Base-by-base conservation (phyloP, 176 grass and related monocot species). In the Chrysopogon serrulatus region DNA sequence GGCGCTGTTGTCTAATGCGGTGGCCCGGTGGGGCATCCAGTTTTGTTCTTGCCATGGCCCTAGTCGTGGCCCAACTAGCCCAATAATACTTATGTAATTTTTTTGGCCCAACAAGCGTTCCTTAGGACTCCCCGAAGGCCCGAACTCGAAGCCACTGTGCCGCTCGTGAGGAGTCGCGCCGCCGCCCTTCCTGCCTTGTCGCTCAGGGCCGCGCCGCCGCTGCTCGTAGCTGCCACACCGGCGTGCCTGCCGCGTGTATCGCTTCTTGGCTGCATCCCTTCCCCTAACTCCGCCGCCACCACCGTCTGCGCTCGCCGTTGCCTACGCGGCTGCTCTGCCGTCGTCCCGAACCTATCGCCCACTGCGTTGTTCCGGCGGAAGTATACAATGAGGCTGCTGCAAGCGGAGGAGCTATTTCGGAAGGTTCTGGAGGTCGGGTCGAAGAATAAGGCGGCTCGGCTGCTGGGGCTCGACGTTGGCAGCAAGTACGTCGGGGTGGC, bases 391-490 rank as follows among this genome's bases (percentile, higher is more conserved):
- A 95, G 90, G 87, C 43, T 93, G 27, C 44, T 98, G 74, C 89
- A 84, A 75, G 88, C 90, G 11, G 77, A 74, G 40, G 76, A 59
- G 36, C 45, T 98, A 68, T 95, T 98, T 45, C 86, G 77, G 67
- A 92, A 98, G 87, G 84, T 93, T 40, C 76, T 91, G 26, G 82
- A 84, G 48, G 80, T 34, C 0, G 68, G 79, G 62, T 81, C 65
- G 15, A 66, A 42, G 51, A 54, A 84, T 47, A 72, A 81, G 47
- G 33, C 86, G 45, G 13, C 70, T 14, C 86, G 85, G 28, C 84
- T 98, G 61, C 89, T 98, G 16, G 92, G 95, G 79, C 88, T 98
- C 62, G 92, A 98, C 80, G 95, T 98, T 8, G 95, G 95, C 2
- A 82, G 87, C 34, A 95, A 95, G 76, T 95, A 95, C 85, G 92